A percentile compares a stretch with the other conserved stretches of the same genome.
Conservation (phyloP, 805 yeast species). For the Scheffersomyces ergatensis region DNA sequence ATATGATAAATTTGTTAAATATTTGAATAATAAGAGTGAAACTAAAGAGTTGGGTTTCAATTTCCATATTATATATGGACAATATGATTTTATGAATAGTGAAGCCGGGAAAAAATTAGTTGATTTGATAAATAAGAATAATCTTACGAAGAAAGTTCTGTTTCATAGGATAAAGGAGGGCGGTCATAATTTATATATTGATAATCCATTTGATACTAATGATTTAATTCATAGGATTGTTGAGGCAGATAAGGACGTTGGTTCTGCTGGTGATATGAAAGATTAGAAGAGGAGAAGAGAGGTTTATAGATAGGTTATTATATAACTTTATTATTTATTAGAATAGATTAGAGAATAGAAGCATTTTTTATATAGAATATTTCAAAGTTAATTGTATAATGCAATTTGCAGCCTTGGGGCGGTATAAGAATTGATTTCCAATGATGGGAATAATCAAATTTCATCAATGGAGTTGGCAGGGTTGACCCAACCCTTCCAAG, state of each 20-base stretch:
- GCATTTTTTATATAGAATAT: too few species aligned
- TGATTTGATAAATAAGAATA: constrained; percentile 14
- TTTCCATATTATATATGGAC: constrained; percentile 59
- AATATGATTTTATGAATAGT: constrained; percentile 71
- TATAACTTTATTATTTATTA: background rate
- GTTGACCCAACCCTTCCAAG: too few species aligned
- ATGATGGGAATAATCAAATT: too few species aligned
- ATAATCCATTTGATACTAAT: constrained; percentile 44
- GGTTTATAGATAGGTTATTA: background rate
- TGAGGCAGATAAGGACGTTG: background rate
- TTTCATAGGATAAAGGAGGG: constrained; percentile 31
- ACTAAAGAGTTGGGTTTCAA: constrained; percentile 17
- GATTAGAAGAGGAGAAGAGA: constrained; percentile 1
- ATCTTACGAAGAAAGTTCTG: constrained; percentile 10
- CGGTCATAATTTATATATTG: constrained; percentile 44
- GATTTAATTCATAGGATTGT: constrained; percentile 16
- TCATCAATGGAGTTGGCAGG: too few species aligned
- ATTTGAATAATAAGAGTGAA: constrained; percentile 13
- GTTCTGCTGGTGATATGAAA: too few species aligned
- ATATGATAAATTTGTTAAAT: constrained; percentile 48
- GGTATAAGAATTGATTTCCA: too few species aligned
- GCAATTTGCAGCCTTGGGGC: background rate
- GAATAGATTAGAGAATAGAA: too few species aligned
- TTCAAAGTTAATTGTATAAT: too few species aligned
- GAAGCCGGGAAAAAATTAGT: constrained; percentile 46